Evolutionary conservation across 2,329 filamentous ascomycete species (phyloP), one percentile per base, ranked within the genome.

Genomic region (Dryadomyces quercus-mongolicae): DNA sequence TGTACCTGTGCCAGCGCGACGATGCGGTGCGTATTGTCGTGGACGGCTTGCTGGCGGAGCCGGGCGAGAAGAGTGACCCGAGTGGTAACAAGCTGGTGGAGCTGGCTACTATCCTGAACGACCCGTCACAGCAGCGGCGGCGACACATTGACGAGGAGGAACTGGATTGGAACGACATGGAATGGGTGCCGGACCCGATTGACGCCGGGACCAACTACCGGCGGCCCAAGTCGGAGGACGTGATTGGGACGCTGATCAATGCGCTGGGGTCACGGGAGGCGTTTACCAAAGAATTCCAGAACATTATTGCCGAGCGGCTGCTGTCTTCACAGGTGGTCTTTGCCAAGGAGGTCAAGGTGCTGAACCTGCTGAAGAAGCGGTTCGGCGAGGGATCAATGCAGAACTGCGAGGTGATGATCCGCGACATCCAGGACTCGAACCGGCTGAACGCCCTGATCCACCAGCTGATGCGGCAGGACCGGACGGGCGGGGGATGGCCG

Each of bases 391-490:
- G 80, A 31, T 83, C 88, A 16, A 73, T 98, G 48, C 93, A 97
- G 66, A 87, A 88, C 50, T 96, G 91, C 67, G 92, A 98, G 65
- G 93, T 98, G 62, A 98, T 98, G 93, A 80, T 98, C 55, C 88
- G 86, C 59, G 93, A 98, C 66, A 86, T 97, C 40, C 79, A 86
- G 60, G 91, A 96, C 63, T 95, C 90, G 1, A 77, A 78, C 57
- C 78, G 81, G 45, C 80, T 94, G 56, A 87, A 96, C 64, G 71
- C 74, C 8, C 72, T 77, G 13, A 81, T 95, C 49, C 74, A 81
- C 45, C 76, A 74, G 55, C 72, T 72, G 43, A 70, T 75, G 63
- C 65, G 68, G 8, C 62, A 74, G 50, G 51, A 62, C 53, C 42
- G 49, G 31, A 52, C 13, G 3, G 53, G 31, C 25, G 9, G n/a